These are phyloP conservation scores for Pugionium dolabratum DNA, from an alignment of 345 rosid species.

Conservation along the genomic window DNA sequence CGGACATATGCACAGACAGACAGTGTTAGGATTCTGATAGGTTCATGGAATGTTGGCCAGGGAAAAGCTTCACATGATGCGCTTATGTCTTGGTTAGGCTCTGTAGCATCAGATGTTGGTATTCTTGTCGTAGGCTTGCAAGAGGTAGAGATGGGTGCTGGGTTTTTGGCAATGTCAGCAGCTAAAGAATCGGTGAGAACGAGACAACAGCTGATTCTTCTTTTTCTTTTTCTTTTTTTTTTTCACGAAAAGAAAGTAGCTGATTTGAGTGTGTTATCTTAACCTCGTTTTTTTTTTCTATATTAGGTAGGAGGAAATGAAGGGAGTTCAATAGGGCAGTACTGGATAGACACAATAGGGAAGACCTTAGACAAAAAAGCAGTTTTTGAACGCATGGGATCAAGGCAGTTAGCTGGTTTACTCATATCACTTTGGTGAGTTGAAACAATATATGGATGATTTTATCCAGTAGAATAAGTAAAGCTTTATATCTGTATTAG, in stretches of 20 bases:
- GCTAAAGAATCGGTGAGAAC: conserved; percentile 86
- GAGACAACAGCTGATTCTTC: conserved; percentile 39
- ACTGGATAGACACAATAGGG: conserved; percentile 93
- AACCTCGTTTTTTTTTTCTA: conserved; percentile 27
- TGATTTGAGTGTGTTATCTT: background rate
- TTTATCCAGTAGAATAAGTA: background rate
- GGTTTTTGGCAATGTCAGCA: conserved; percentile 99
- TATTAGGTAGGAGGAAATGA: conserved; percentile 97
- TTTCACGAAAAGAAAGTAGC: too few species aligned
- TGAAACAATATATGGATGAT: background rate
- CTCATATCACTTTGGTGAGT: conserved; percentile 92
- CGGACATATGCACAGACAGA: conserved; percentile 56
- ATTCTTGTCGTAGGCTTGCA: conserved; percentile 91
- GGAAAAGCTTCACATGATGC: conserved; percentile 89
- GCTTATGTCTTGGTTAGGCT: conserved; percentile 85
- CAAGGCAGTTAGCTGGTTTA: conserved; percentile 93
- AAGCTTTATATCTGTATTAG: background rate
- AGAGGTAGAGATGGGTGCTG: conserved; percentile 99
- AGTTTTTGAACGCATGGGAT: conserved; percentile 96
- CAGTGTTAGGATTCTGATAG: conserved; percentile 66
- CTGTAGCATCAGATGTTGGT: conserved; percentile 85
- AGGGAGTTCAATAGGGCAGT: conserved; percentile 93
- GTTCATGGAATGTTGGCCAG: conserved; percentile 99
- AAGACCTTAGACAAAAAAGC: conserved; percentile 77
- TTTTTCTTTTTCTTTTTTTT: background rate